A percentile compares a stretch with the other conserved stretches of the same genome.
Evolutionary conservation across 1,139 yeast genomes (phyloP).

Genomic region (Saccharomycopsis crataegensis): DNA sequence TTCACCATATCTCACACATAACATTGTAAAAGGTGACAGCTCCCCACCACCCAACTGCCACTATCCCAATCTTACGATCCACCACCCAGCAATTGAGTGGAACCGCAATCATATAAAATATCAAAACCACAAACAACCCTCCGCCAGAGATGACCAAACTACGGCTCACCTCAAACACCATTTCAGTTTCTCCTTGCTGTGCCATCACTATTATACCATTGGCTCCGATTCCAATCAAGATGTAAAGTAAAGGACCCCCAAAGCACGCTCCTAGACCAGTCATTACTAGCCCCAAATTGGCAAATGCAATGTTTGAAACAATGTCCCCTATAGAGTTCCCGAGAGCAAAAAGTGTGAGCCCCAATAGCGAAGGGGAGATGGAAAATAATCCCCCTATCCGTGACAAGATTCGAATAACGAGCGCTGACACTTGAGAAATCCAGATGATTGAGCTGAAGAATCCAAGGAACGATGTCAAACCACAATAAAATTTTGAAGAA

Average conservation of each 20-base stretch:
- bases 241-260: slow-evolving; percentile 77
- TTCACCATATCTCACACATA: slow-evolving; percentile 19
- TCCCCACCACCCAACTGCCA: slow-evolving; percentile 50
- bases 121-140: slow-evolving; percentile 50
- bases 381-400: slow-evolving; percentile 28
- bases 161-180: slow-evolving; percentile 35
- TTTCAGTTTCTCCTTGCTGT: slow-evolving; percentile 18
- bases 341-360: slow-evolving; percentile 80
- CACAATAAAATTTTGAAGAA: neutral
- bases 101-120: slow-evolving; percentile 44
- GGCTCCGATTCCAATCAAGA: slow-evolving; percentile 57
- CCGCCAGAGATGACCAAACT: slow-evolving; percentile 44
- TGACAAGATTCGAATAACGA: slow-evolving; percentile 6
- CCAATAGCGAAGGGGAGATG: slow-evolving; percentile 74
- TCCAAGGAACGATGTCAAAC: neutral
- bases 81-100: slow-evolving; percentile 63
- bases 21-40: slow-evolving; percentile 38
- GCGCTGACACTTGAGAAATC: slow-evolving; percentile 10
- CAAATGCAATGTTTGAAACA: slow-evolving; percentile 75
- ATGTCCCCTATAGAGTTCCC: slow-evolving; percentile 92
- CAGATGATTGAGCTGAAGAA: slow-evolving; percentile 13
- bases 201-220: slow-evolving; percentile 51
- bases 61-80: slow-evolving; percentile 48
- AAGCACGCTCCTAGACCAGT: slow-evolving; percentile 94
- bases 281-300: slow-evolving; percentile 76